phyloP scores from a whole-genome alignment of 495 filamentous ascomycete genomes.

The Penicillium dipodomyicola region DNA sequence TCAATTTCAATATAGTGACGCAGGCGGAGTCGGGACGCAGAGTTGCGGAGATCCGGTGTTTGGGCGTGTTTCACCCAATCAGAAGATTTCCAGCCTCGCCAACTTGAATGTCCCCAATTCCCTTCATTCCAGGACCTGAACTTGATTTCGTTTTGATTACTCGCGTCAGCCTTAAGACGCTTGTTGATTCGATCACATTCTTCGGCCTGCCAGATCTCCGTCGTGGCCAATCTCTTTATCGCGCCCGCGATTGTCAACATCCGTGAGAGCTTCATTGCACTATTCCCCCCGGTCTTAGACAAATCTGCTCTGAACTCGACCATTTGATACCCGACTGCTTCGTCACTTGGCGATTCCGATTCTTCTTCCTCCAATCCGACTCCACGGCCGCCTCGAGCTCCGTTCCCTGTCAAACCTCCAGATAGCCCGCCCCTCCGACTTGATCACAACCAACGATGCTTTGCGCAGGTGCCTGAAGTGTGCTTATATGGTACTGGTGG shows the following conservation, averaged over 20 bases:
- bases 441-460: conserved; percentile 21
- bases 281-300: conserved; percentile 7
- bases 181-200: conserved; percentile 12
- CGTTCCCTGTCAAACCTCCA: background rate
- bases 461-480: conserved; percentile 2
- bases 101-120: conserved; percentile 15
- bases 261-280: conserved; percentile 15
- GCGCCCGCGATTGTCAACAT: background rate
- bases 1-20: background rate
- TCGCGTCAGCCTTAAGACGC: no score
- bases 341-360: background rate
- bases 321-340: background rate
- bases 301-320: background rate
- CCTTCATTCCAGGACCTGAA: conserved; percentile 12
- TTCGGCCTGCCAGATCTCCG: background rate
- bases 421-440: conserved; percentile 2
- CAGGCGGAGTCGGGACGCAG: conserved; percentile 8
- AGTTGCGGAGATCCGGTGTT: conserved; percentile 19
- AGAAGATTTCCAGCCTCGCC: conserved; percentile 25
- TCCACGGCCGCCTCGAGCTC: background rate
- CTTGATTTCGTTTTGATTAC: background rate
- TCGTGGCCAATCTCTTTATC: conserved; percentile 12
- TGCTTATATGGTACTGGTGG: conserved; percentile 14
- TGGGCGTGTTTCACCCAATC: conserved; percentile 24
- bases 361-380: background rate